These are phyloP conservation scores for Talaromyces liani DNA, from an alignment of 495 filamentous ascomycete species.

Conservation along the genomic window DNA sequence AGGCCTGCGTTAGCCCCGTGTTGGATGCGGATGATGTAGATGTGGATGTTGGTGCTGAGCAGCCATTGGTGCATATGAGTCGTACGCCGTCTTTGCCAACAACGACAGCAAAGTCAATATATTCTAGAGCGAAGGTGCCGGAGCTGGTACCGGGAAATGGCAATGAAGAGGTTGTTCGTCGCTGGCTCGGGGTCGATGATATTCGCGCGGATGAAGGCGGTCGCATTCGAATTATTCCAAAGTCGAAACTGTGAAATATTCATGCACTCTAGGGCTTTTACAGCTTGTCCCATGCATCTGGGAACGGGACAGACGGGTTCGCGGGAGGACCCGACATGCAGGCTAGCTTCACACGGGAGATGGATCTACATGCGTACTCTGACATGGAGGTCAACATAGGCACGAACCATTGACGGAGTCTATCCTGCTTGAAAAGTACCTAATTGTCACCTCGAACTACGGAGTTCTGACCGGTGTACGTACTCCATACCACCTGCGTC, in stretches of 20 bases:
- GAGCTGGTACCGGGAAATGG: not conserved
- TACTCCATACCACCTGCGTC: not conserved
- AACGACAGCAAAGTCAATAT: not conserved
- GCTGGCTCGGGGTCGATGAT: not conserved
- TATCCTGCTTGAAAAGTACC: not conserved
- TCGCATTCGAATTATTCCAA: not conserved
- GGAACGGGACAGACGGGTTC: not conserved
- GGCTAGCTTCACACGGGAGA: not conserved
- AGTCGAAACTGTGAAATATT: not conserved
- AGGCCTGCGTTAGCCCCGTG: constrained; percentile 7
- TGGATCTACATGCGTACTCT: not conserved
- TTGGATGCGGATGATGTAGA: constrained; percentile 4
- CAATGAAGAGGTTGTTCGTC: not conserved
- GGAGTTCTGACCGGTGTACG: not conserved
- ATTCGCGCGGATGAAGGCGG: not conserved
- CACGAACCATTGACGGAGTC: not conserved
- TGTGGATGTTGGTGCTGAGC: not conserved
- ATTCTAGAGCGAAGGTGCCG: not conserved
- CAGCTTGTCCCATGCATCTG: not conserved
- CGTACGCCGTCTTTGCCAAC: constrained; percentile 5
- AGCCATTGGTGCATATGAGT: constrained; percentile 6
- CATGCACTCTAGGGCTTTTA: not conserved
- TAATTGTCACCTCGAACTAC: not conserved
- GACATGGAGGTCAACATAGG: not conserved
- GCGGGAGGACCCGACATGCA: not conserved